A percentile compares a stretch with the other conserved stretches of the same genome.
These are phyloP conservation scores for Chrysanthemum makinoi DNA, from an alignment of 129 eudicot genomes.

Conservation along the genomic window DNA sequence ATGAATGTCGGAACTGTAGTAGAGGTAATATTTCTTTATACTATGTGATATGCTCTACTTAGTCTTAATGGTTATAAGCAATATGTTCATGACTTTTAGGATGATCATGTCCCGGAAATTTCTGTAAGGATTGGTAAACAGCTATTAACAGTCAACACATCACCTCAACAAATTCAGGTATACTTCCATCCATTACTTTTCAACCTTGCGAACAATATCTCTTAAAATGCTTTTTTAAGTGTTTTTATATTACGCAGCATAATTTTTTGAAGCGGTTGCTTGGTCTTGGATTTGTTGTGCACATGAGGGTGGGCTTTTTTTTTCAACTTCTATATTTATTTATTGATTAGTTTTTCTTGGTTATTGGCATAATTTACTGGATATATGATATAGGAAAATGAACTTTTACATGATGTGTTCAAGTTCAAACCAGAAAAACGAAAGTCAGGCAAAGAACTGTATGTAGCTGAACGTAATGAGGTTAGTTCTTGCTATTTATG, in stretches of 20 bases:
- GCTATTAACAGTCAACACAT: conserved; percentile 30
- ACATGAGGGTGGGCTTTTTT: conserved; percentile 47
- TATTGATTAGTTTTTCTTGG: not conserved
- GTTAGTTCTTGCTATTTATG: conserved; percentile 26
- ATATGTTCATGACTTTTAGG: conserved; percentile 28
- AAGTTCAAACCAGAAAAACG: conserved; percentile 37
- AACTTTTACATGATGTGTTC: conserved; percentile 52
- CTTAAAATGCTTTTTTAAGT: not conserved
- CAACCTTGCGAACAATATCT: not conserved
- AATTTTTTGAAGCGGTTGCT: conserved; percentile 49
- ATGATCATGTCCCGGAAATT: conserved; percentile 36
- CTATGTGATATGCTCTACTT: not conserved
- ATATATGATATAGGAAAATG: conserved; percentile 43
- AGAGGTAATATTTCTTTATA: not conserved
- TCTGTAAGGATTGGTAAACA: conserved; percentile 45
- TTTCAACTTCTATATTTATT: conserved; percentile 2
- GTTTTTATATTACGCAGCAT: conserved; percentile 31
- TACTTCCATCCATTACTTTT: not conserved
- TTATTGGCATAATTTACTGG: conserved; percentile 5
- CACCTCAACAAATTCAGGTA: conserved; percentile 50
- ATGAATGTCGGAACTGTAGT: no score
- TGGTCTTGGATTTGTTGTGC: conserved; percentile 45
- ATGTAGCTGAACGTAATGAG: conserved; percentile 53
- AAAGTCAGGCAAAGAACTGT: conserved; percentile 26
- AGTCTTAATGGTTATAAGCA: conserved; percentile 14